Conservation (phyloP, 208 protist genomes). For the Trypanosoma boissoni region DNA sequence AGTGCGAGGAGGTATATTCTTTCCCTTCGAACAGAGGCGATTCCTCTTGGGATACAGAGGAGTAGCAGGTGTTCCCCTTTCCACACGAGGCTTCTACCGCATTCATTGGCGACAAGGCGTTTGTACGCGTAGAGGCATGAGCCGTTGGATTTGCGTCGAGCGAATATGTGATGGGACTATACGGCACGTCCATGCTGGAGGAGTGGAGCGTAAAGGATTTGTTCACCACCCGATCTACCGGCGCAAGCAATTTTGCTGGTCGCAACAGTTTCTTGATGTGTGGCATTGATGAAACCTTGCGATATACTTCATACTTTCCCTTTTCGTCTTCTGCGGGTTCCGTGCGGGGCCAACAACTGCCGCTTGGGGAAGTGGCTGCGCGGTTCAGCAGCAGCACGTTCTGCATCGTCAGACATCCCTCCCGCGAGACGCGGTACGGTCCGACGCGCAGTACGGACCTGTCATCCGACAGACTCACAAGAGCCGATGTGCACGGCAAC, state of each 20-base stretch:
- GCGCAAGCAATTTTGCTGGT: constrained; percentile 1
- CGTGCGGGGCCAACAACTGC: not conserved
- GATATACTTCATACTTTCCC: not conserved
- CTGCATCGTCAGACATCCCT: constrained; percentile 78
- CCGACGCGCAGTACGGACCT: constrained; percentile 52
- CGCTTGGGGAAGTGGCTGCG: constrained; percentile 26
- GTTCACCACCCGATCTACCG: constrained; percentile 18
- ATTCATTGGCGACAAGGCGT: not conserved
- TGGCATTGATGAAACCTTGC: too few species aligned
- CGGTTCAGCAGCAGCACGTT: constrained; percentile 80
- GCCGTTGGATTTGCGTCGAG: constrained; percentile 48
- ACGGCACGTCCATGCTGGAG: constrained; percentile 72
- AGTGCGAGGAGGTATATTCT: constrained; percentile 28
- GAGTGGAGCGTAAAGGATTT: constrained; percentile 75
- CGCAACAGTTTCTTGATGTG: not conserved
- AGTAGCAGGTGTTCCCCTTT: too few species aligned
- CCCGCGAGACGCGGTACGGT: constrained; percentile 65
- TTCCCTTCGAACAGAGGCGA: not conserved
- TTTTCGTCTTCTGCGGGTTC: not conserved
- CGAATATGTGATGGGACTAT: constrained; percentile 87
- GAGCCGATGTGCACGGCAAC: too few species aligned
- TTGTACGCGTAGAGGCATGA: not conserved
- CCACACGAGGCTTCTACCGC: not conserved
- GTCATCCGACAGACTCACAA: constrained; percentile 59
- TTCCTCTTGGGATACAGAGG: not conserved